These are phyloP conservation scores for Colletotrichum scovillei DNA, from an alignment of 2,329 filamentous ascomycete genomes.

Conservation along the genomic window DNA sequence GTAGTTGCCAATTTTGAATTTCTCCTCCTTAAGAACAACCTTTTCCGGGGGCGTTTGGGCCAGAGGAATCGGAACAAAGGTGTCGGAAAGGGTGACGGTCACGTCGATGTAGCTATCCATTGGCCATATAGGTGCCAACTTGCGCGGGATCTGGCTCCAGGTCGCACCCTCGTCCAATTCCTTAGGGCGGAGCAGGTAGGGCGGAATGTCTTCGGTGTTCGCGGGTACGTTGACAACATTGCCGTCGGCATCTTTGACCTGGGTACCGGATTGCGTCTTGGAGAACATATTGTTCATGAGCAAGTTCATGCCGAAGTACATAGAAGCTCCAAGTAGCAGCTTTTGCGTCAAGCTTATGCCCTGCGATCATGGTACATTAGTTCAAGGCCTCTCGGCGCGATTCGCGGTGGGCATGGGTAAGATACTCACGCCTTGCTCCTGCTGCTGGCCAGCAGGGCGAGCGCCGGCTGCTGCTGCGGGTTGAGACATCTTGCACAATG, in stretches of 20 bases:
- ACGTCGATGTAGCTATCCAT: slow-evolving; percentile 83
- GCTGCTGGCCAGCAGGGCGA: slow-evolving; percentile 12
- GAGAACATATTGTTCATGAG: slow-evolving; percentile 64
- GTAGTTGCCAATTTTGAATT: slow-evolving; percentile 82
- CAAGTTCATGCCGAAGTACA: slow-evolving; percentile 71
- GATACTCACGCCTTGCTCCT: slow-evolving; percentile 36
- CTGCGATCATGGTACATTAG: slow-evolving; percentile 38
- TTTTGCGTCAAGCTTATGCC: slow-evolving; percentile 54
- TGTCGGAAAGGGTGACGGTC: slow-evolving; percentile 84
- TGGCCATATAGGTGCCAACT: slow-evolving; percentile 89
- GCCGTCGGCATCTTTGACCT: slow-evolving; percentile 63
- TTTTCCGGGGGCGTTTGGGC: slow-evolving; percentile 73
- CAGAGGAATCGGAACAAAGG: slow-evolving; percentile 75
- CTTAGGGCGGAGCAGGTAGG: slow-evolving; percentile 73
- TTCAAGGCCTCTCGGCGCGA: slow-evolving; percentile 2
- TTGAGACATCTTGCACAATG: slow-evolving; percentile 18
- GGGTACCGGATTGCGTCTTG: slow-evolving; percentile 59
- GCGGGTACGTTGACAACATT: slow-evolving; percentile 63
- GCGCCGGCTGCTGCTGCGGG: slow-evolving; percentile 21
- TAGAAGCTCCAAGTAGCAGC: slow-evolving; percentile 62
- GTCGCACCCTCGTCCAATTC: slow-evolving; percentile 69
- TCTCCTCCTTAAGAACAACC: slow-evolving; percentile 82
- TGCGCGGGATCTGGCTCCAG: slow-evolving; percentile 74
- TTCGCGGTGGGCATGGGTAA: not conserved
- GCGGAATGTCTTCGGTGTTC: slow-evolving; percentile 68